Evolutionary conservation across 169 alveolate species (phyloP), one percentile per base, ranked within the genome.

Genomic region (Babesia ovata): DNA sequence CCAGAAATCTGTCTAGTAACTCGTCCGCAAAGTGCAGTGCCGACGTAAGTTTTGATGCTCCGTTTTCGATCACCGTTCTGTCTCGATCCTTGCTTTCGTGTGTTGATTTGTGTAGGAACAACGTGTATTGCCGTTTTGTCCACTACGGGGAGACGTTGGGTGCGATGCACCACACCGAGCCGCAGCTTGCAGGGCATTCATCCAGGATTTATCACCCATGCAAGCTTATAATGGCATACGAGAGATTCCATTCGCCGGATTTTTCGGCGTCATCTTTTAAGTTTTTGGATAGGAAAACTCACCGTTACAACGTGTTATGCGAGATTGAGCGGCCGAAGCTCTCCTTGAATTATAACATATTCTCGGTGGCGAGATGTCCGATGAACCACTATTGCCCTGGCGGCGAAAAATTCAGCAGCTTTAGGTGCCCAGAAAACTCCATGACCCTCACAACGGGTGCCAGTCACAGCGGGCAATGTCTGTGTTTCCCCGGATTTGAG

Each of bases 381-480:
- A 78, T 48, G 71, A 86, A 86, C 81, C 65, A 86, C 59, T 90
- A 90, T 71, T 90, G 94, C 60, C 92, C 92, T 26, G 94, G 92
- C 8, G 91, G 79, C 29, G 65, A 69, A n/a, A 81, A 72, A 26
- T 84, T 86, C 24, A 63, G 63, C 36, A 66, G 69, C 63, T 71
- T 72, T 65, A 65, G 71, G 22, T 90, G 94, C 44, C 92, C 94
- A 29, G 33, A 13, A 52, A 83, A 90, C 56, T 90, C 94, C 28
- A 70, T 52, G n/a, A 90, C 94, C 14, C 60, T 75, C 26, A 75
- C 70, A 24, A 63, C 28, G 9, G 77, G 77, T 21, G 86, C 92
- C 22, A 45, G 48, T 36, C 24, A 44, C 58, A 69, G 75, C n/a
- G 78, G 72, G 33, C 73, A 86, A 39, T 90, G 94, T 49, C 61